Percentiles rank a stretch among this genome's conserved stretches.
These are phyloP conservation scores for Fusarium nanum DNA, from an alignment of 2,329 filamentous ascomycete genomes.

Conservation along the genomic window DNA sequence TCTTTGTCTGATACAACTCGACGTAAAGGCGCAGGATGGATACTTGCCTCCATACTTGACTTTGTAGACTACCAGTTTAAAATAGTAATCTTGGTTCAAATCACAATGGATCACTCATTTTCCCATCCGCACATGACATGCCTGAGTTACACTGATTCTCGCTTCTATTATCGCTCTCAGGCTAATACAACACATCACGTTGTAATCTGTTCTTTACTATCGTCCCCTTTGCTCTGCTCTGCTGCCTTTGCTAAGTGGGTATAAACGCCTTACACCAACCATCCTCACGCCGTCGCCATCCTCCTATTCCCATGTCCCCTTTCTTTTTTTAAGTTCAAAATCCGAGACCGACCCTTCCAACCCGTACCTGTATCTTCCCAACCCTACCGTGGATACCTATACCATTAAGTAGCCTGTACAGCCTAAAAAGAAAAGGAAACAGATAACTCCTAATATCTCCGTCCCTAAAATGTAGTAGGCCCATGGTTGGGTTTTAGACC, in stretches of 20 bases:
- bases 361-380: slow-evolving; percentile 10
- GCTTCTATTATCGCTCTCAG: neutral
- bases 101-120: neutral
- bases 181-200: neutral
- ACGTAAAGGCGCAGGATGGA: neutral
- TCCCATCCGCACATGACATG: neutral
- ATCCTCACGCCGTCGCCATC: slow-evolving; percentile 35
- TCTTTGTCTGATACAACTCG: neutral
- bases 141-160: neutral
- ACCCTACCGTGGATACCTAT: slow-evolving; percentile 1
- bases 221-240: slow-evolving; percentile 1
- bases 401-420: slow-evolving; percentile 40
- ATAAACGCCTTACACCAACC: slow-evolving; percentile 47
- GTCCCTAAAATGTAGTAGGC: slow-evolving; percentile 8
- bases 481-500: slow-evolving; percentile 27
- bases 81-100: neutral
- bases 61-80: neutral
- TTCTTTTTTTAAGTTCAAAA: slow-evolving; percentile 24
- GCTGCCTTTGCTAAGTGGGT: slow-evolving; percentile 47
- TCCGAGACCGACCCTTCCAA: slow-evolving; percentile 12
- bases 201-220: slow-evolving; percentile 4
- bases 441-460: slow-evolving; percentile 25
- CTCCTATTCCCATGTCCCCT: slow-evolving; percentile 12
- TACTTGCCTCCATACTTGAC: neutral
- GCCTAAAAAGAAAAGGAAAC: slow-evolving; percentile 19